Percentiles rank a stretch among this genome's conserved stretches.
phyloP scores from a whole-genome alignment of 2,329 filamentous ascomycete genomes.

The Apiospora phragmitis region DNA sequence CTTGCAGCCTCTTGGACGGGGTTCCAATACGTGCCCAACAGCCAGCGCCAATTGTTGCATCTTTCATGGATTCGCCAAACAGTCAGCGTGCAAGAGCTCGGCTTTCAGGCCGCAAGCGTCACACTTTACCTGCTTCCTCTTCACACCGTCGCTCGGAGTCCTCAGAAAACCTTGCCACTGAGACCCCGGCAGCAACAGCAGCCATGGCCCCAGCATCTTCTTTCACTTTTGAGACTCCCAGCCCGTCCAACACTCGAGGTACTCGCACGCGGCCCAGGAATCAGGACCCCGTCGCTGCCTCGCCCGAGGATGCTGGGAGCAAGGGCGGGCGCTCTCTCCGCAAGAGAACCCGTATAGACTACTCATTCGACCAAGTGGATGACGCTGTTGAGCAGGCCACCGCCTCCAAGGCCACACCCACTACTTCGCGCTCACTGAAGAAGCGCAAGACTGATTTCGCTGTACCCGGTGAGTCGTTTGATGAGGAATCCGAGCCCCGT shows the following conservation, averaged over 20 bases:
- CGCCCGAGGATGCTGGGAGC: constrained; percentile 48
- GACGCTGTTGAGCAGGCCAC: constrained; percentile 36
- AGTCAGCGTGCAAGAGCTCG: constrained; percentile 28
- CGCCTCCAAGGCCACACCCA: constrained; percentile 25
- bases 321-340: constrained; percentile 61
- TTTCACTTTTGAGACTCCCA: constrained; percentile 29
- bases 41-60: constrained; percentile 9
- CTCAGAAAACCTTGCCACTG: constrained; percentile 16
- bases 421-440: constrained; percentile 27
- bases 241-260: constrained; percentile 34
- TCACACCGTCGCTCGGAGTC: constrained; percentile 22
- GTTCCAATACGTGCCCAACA: constrained; percentile 7
- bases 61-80: constrained; percentile 30
- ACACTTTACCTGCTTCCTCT: constrained; percentile 23
- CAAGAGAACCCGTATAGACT: constrained; percentile 57
- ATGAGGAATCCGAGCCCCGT: constrained; percentile 25
- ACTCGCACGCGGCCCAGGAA: constrained; percentile 48
- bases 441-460: constrained; percentile 29
- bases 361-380: constrained; percentile 55
- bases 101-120: constrained; percentile 27
- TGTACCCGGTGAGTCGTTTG: constrained; percentile 24
- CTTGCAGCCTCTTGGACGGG: constrained; percentile 9
- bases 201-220: constrained; percentile 23
- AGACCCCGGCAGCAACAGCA: constrained; percentile 22
- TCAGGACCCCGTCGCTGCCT: constrained; percentile 33